phyloP scores from a whole-genome alignment of 1,284 basidiomycete species.

The Cystobasidium slooffiae region DNA sequence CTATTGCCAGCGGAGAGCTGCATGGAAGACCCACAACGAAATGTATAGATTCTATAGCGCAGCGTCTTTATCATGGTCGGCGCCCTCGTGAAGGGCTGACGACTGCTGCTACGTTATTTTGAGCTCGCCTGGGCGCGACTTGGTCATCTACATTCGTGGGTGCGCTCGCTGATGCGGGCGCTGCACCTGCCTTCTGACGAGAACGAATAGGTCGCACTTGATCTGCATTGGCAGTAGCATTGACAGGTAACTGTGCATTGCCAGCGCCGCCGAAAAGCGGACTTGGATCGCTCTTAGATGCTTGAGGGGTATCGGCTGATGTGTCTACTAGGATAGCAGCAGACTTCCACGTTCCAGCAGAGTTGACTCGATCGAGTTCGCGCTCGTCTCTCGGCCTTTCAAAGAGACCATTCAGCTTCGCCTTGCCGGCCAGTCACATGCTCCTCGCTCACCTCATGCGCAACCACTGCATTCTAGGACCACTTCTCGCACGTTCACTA shows the following conservation, averaged over 20 bases:
- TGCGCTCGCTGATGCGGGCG: background rate
- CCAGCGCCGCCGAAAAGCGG: slow-evolving; percentile 7
- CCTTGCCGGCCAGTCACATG: background rate
- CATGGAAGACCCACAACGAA: background rate
- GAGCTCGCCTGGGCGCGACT: slow-evolving; percentile 20
- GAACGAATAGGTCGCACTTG: slow-evolving; percentile 25
- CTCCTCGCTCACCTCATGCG: slow-evolving; percentile 62
- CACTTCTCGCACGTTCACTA: slow-evolving; percentile 70
- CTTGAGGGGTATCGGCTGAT: background rate
- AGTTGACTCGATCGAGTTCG: slow-evolving; percentile 36
- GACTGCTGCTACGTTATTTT: background rate
- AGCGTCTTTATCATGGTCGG: slow-evolving; percentile 12
- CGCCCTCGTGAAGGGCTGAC: slow-evolving; percentile 16
- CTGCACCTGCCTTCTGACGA: slow-evolving; percentile 26
- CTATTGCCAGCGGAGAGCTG: background rate
- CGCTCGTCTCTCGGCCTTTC: slow-evolving; percentile 27
- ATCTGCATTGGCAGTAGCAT: slow-evolving; percentile 18
- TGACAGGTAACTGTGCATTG: slow-evolving; percentile 5
- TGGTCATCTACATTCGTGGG: slow-evolving; percentile 30
- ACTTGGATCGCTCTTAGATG: slow-evolving; percentile 15
- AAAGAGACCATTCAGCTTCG: background rate
- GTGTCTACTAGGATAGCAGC: background rate
- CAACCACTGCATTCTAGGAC: slow-evolving; percentile 97
- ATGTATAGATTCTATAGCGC: background rate
- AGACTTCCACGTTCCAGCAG: slow-evolving; percentile 26